Base-by-base conservation (phyloP, 345 rosid genomes). In the Cochlearia excelsa region DNA sequence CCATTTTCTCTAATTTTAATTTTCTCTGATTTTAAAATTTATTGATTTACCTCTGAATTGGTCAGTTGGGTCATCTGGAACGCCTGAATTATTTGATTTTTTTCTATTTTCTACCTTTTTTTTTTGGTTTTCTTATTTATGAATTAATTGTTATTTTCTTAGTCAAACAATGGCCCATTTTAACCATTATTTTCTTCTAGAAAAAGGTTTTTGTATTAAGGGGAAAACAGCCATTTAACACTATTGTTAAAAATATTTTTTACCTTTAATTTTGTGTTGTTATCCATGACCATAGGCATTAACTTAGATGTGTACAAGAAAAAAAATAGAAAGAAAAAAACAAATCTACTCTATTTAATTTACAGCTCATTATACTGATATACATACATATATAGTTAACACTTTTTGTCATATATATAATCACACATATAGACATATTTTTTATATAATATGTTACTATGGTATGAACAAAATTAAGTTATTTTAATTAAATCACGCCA, bases 11-110 rank as follows among this genome's bases (percentile, higher is more conserved):
- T 27, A 11, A 37, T 3, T 69, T 56, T 39, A 16, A 11, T 42
- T 57, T 53, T 46, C 29, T 60, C 27, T 51, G 54, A 35, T 67
- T 67, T 46, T 1, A 60, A 33, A 63, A 45, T 57, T 42, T 55
- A 49, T 70, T 70, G 59, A 16, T 50, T 57, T 47, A 26, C 63
- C 63, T 74, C 74, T 67, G 83, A 87, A 75, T 68, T 51, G 66
- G 84, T 82, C 91, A 70, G 88, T 76, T 80, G 59, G 42, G 81
- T 78, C 87, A 85, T 74, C 60, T 61, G 75, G 65, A 78, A 82
- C 50, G 81, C 85, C 94, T 79, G 82, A 75, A 83, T 74, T 74
- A 71, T 80, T 76, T 78, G 79, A 62, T 72, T 59, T 37, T 45
- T 37, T 46, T 31, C 29, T 30, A 37, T 58, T 57, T 63, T 30